Evolutionary conservation across 1,284 basidiomycete species (phyloP), one percentile per base, ranked within the genome.

Genomic region (Volvariella volvacea): DNA sequence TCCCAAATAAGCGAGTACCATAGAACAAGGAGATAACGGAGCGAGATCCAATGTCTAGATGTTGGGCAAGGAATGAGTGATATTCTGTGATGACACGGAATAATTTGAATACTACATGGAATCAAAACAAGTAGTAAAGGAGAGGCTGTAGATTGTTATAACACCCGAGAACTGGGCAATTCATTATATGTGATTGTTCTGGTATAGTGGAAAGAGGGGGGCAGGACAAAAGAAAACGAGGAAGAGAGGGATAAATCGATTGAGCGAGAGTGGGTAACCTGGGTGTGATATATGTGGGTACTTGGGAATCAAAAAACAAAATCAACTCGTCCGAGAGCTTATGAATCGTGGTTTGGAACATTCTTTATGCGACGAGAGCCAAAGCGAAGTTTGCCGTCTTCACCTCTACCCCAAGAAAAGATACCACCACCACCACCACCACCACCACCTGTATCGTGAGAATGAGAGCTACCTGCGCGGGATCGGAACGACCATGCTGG

Each of bases 401-500:
- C 75, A 10, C 70, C 61, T 22, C 75, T 64, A 2, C 70, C 75
- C 75, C 75, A 78, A 0, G 78, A 79, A 60, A 88, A 87, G 45
- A 88, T 64, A 2, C 83, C 74, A 34, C 63, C 67, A 6, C 6
- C 25, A 6, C 25, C 25, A 6, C 25, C 25, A n/a, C n/a, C n/a
- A n/a, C n/a, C n/a, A 2, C 74, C 69, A 3, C 80, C 80, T 41
- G 75, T 67, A 34, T 70, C 69, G 49, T 67, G 78, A 7, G 84
- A 85, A 42, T 78, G 70, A 0, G 77, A 61, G 51, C 86, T 88
- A 14, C 81, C 83, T 1, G 81, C 72, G 25, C 80, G 73, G 16
- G 87, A 89, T 14, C 85, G 79, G 70, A 88, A 81, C 0, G 85
- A 88, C 84, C 84, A 89, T 0, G 83, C 81, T 16, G 86, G 87